Evolutionary conservation across 768 basidiomycete species (phyloP), one percentile per base, ranked within the genome.

Genomic region (Boletus vinaceobasis): DNA sequence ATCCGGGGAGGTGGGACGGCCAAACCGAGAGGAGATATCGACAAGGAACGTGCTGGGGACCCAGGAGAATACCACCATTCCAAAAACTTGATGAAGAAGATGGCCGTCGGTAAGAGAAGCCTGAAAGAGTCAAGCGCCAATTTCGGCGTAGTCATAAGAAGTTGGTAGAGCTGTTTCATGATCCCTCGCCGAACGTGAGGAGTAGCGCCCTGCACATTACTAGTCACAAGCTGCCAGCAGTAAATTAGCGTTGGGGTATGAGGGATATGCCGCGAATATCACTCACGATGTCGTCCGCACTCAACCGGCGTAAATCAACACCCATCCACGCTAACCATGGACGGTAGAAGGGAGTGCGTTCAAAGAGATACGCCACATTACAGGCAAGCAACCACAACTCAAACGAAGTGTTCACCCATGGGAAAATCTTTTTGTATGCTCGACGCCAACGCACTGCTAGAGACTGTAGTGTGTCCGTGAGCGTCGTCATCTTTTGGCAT

Each of bases 11-110:
- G 90, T 59, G 88, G 87, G 40, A 91, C 79, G 2, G 82, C 77
- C 29, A 86, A 89, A 7, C 85, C 88, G 48, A 81, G 79, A 31
- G 73, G 75, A 11, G 83, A 84, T 32, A 77, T 77, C 9, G 83
- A 79, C 50, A 90, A 73, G n/a, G 83, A 83, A 38, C 85, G 83
- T 17, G 89, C 90, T 4, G 89, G 94, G 11, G 92, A 97, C 42
- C 81, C 81, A 21, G 97, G 94, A 5, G 93, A 95, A 67, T 98
- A 98, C 94, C 96, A 99, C 94, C 97, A 99, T 73, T 98, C 94
- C 43, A 97, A 77, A 72, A 98, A 95, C 71, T 94, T 96, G 76
- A 99, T 78, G 68, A 92, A 90, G 72, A 99, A 96, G 55, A 99
- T 93, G 39, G 88, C 87, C 19, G 87, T 89, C 15, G 92, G 96